Conservation (phyloP, 2,329 filamentous ascomycete species). For the Rugonectria rugulosa region DNA sequence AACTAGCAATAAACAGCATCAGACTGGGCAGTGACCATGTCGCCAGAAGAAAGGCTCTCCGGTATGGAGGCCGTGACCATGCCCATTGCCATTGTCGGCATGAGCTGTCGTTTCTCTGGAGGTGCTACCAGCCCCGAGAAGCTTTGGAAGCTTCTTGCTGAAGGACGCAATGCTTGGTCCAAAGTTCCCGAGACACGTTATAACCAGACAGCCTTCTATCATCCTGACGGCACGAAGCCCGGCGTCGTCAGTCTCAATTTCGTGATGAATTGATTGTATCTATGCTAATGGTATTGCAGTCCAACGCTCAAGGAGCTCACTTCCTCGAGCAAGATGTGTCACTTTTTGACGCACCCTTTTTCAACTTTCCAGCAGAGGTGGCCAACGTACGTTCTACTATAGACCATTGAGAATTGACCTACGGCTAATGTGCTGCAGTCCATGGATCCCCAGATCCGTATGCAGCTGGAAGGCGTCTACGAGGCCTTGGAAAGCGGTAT, state of each 20-base stretch:
- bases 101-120: constrained; percentile 16
- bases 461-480: constrained; percentile 19
- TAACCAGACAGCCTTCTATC: background rate
- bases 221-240: background rate
- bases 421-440: background rate
- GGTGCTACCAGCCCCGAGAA: constrained; percentile 8
- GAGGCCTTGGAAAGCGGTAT: constrained; percentile 14
- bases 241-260: background rate
- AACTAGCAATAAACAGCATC: too few species aligned
- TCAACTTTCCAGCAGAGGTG: constrained; percentile 12
- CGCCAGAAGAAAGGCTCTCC: too few species aligned
- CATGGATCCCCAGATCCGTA: constrained; percentile 21
- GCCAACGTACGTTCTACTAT: background rate
- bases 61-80: too few species aligned
- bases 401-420: too few species aligned
- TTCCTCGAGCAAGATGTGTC: constrained; percentile 15
- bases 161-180: background rate
- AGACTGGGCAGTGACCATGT: too few species aligned
- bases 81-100: constrained; percentile 22
- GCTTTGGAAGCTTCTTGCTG: constrained; percentile 18
- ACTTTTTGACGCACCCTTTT: constrained; percentile 18
- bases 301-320: constrained; percentile 1
- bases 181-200: constrained; percentile 13
- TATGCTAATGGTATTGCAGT: background rate
- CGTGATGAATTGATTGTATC: background rate